A percentile compares a stretch with the other conserved stretches of the same genome.
Evolutionary conservation across 257 asterid genomes (phyloP).

Genomic region (Solanum stenotomum): DNA sequence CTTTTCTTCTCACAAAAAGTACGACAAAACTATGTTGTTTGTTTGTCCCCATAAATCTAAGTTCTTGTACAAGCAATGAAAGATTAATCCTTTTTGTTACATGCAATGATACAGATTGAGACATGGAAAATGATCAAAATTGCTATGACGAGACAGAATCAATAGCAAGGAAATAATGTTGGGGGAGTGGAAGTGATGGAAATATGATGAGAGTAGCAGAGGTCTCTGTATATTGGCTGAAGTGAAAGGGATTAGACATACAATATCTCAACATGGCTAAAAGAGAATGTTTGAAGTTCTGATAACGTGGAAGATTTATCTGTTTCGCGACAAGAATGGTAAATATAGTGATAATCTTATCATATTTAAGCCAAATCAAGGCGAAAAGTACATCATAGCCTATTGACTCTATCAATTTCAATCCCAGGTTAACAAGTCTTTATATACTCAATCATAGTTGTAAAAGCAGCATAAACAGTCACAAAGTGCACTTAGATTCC

Average conservation of each 20-base stretch:
- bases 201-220: conserved; percentile 18
- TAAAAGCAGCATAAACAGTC: not conserved
- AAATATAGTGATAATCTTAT: not conserved
- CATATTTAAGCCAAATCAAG: not conserved
- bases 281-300: not conserved
- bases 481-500: not conserved
- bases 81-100: not conserved
- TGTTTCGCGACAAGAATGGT: not conserved
- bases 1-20: conserved; percentile 28
- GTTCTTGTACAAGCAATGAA: not conserved
- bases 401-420: not conserved
- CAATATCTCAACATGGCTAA: conserved; percentile 9
- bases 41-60: not conserved
- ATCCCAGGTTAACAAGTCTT: not conserved
- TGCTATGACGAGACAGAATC: conserved; percentile 28
- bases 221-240: conserved; percentile 6
- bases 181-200: conserved; percentile 14
- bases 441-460: not conserved
- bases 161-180: not conserved
- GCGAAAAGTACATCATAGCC: not conserved
- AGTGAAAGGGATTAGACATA: conserved; percentile 15
- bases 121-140: conserved; percentile 5
- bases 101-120: conserved; percentile 24
- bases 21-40: not conserved
- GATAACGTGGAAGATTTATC: not conserved